Evolutionary conservation across 192 early-diverging fungal genomes (phyloP).

Genomic region (Backusella mclennaniae): DNA sequence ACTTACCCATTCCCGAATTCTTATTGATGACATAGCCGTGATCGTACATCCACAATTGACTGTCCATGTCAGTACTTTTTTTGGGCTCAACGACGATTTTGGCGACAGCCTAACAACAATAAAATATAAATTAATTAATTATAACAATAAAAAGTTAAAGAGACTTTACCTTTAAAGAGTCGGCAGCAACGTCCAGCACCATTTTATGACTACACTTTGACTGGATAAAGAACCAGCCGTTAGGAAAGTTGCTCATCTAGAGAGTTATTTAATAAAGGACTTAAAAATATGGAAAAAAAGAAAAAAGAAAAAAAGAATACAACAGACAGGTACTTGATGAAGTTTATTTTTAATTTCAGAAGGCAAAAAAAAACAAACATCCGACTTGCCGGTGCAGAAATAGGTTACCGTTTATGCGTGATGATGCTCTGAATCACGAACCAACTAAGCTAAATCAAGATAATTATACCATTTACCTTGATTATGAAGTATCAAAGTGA

Average conservation of each 20-base stretch:
- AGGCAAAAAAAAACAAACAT: not conserved
- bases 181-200: slow-evolving; percentile 29
- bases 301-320: not conserved
- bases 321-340: not conserved
- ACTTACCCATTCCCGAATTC: slow-evolving; percentile 34
- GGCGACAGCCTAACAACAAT: slow-evolving; percentile 12
- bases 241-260: slow-evolving; percentile 21
- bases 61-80: slow-evolving; percentile 20
- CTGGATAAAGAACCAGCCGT: slow-evolving; percentile 37
- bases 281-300: not conserved
- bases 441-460: not conserved
- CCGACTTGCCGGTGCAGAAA: not conserved
- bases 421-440: not conserved
- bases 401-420: not conserved
- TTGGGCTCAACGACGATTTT: slow-evolving; percentile 27
- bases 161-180: slow-evolving; percentile 30
- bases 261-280: not conserved
- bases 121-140: not conserved
- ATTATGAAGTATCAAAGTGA: not conserved
- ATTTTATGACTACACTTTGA: slow-evolving; percentile 24
- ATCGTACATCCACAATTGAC: slow-evolving; percentile 39
- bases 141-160: not conserved
- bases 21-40: slow-evolving; percentile 36
- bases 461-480: not conserved
- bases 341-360: not conserved